Conservation (phyloP, 805 yeast genomes). For the Sugiyamaella marilandica region DNA sequence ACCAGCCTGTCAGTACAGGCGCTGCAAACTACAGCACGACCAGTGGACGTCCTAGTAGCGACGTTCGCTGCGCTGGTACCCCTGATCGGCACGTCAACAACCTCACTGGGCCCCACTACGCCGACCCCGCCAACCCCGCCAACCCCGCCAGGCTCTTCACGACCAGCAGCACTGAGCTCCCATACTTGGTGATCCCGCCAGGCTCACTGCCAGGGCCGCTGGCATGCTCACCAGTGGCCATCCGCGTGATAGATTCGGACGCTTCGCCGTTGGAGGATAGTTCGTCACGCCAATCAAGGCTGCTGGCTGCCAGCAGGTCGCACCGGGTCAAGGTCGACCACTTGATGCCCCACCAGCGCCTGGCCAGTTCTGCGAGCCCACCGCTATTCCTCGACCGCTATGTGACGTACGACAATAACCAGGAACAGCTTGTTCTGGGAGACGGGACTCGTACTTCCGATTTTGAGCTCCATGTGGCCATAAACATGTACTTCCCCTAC, state of each 20-base stretch:
- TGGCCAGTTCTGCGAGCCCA: not conserved
- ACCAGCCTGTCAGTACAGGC: no score
- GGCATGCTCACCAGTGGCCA: not conserved
- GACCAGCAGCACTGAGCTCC: not conserved
- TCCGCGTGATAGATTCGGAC: not conserved
- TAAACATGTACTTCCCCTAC: constrained; percentile 7
- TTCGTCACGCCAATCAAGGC: not conserved
- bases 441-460: not conserved
- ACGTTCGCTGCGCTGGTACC: no score
- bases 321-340: not conserved
- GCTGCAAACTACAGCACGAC: no score
- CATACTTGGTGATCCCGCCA: constrained; percentile 3
- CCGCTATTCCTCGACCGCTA: not conserved
- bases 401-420: not conserved
- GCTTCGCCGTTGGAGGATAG: not conserved
- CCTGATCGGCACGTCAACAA: no score
- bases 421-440: not conserved
- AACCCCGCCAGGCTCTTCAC: no score
- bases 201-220: not conserved
- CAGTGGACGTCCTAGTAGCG: no score
- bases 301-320: not conserved
- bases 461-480: constrained; percentile 2
- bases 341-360: not conserved
- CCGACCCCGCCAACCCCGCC: no score
- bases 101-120: no score